Conservation (phyloP, 768 basidiomycete genomes). For the Hygrocybe punicea region DNA sequence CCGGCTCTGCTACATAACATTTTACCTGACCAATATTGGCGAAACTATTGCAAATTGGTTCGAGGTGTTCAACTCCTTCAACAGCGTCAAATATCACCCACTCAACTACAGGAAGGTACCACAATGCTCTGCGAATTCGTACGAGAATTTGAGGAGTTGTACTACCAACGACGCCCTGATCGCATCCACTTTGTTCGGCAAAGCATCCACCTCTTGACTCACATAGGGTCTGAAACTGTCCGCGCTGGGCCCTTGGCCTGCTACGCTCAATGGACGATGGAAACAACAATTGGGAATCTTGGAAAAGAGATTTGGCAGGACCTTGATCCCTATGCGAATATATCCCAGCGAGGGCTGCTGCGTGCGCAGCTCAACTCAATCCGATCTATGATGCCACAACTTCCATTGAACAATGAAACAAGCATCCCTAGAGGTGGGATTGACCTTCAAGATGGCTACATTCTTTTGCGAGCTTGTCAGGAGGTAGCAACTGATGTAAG, state of each 20-base stretch:
- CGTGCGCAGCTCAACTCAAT: slow-evolving; percentile 4
- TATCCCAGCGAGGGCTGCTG: slow-evolving; percentile 7
- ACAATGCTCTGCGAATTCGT: slow-evolving; percentile 3
- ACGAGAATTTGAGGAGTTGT: slow-evolving; percentile 4
- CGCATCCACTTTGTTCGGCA: slow-evolving; percentile 3
- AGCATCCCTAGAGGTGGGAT: neutral
- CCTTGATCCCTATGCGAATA: slow-evolving; percentile 7
- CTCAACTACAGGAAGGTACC: neutral
- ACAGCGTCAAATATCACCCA: slow-evolving; percentile 3
- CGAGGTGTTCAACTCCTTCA: slow-evolving; percentile 5
- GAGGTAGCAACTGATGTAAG: neutral
- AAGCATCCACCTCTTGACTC: slow-evolving; percentile 2
- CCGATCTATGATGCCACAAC: neutral
- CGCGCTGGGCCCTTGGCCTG: slow-evolving; percentile 1
- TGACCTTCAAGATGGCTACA: slow-evolving; percentile 5
- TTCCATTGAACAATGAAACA: neutral
- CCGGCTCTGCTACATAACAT: slow-evolving; percentile 9
- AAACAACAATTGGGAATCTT: slow-evolving; percentile 9
- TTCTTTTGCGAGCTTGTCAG: slow-evolving; percentile 3
- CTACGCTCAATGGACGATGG: slow-evolving; percentile 8
- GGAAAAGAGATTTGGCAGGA: slow-evolving; percentile 6
- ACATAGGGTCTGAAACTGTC: slow-evolving; percentile 4
- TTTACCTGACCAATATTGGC: slow-evolving; percentile 9
- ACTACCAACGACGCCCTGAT: slow-evolving; percentile 2
- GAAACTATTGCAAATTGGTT: slow-evolving; percentile 15